A percentile compares a stretch with the other conserved stretches of the same genome.
Conservation (phyloP, 192 early-diverging fungal species). For the Hyaloraphidium curvatum region DNA sequence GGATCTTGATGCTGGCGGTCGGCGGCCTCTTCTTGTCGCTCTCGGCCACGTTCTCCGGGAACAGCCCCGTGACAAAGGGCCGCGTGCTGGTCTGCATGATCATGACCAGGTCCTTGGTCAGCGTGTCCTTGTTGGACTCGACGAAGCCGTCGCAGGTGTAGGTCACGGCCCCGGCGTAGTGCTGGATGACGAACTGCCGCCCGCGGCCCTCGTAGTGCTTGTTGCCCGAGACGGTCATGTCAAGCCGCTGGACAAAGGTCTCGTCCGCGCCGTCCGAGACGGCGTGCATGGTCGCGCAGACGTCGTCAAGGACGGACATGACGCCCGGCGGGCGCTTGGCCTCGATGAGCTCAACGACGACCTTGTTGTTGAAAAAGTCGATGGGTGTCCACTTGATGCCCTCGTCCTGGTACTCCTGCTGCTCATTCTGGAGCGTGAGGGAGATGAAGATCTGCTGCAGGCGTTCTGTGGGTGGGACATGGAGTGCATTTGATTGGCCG, state of each 20-base stretch:
- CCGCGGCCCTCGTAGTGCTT: slow-evolving; percentile 54
- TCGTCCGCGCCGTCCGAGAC: slow-evolving; percentile 55
- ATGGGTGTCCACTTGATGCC: slow-evolving; percentile 98
- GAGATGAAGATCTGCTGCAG: slow-evolving; percentile 99
- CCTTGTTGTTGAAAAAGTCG: slow-evolving; percentile 97
- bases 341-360: slow-evolving; percentile 97
- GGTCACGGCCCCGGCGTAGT: slow-evolving; percentile 93
- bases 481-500: slow-evolving; percentile 24
- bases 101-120: slow-evolving; percentile 80
- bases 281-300: slow-evolving; percentile 93
- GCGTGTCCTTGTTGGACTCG: slow-evolving; percentile 94
- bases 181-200: slow-evolving; percentile 60
- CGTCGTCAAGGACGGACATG: slow-evolving; percentile 85
- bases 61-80: slow-evolving; percentile 55
- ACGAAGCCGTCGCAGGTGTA: slow-evolving; percentile 85
- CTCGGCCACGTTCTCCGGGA: slow-evolving; percentile 78
- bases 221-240: slow-evolving; percentile 35
- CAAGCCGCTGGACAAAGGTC: slow-evolving; percentile 48
- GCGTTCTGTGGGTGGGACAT: slow-evolving; percentile 81
- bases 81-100: slow-evolving; percentile 34
- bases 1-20: slow-evolving; percentile 93
- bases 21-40: slow-evolving; percentile 91
- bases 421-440: slow-evolving; percentile 91
- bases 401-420: slow-evolving; percentile 94
- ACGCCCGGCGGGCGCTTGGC: slow-evolving; percentile 87